Conservation (phyloP, 768 basidiomycete species). For the Glaciozyma martinii region DNA sequence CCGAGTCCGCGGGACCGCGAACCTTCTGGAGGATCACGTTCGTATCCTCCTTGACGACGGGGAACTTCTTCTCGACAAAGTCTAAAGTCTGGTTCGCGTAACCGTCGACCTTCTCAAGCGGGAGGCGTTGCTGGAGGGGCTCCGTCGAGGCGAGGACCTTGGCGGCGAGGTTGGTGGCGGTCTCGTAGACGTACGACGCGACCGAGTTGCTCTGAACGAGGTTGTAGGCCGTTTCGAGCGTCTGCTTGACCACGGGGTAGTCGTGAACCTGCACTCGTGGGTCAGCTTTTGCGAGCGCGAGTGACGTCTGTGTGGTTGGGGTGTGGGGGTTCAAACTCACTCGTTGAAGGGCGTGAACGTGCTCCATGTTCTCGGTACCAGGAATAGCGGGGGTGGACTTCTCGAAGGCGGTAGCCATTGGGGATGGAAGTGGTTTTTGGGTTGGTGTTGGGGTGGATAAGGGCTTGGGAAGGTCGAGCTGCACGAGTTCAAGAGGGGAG, state of each 20-base stretch:
- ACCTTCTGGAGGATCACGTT: slow-evolving; percentile 7
- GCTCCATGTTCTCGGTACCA: neutral
- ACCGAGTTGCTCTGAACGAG: slow-evolving; percentile 10
- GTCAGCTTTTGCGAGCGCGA: no score
- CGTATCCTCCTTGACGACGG: slow-evolving; percentile 27
- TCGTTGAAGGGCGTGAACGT: neutral
- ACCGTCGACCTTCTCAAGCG: slow-evolving; percentile 20
- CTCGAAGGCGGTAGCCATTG: neutral
- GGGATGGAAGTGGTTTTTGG: no score
- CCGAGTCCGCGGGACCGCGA: slow-evolving; percentile 19
- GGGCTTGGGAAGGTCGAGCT: no score
- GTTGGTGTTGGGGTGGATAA: no score
- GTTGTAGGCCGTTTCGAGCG: slow-evolving; percentile 14
- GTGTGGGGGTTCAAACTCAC: neutral
- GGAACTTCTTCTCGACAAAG: slow-evolving; percentile 26
- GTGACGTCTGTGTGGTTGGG: no score
- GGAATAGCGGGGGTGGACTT: neutral
- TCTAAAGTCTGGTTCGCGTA: slow-evolving; percentile 24
- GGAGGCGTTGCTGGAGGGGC: slow-evolving; percentile 21
- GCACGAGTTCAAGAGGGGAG: no score
- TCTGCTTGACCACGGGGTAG: slow-evolving; percentile 28
- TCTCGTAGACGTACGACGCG: slow-evolving; percentile 15
- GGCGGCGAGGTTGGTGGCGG: slow-evolving; percentile 1
- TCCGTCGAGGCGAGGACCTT: slow-evolving; percentile 17
- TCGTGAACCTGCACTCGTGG: no score